Evolutionary conservation across 2,329 filamentous ascomycete genomes (phyloP), one percentile per base, ranked within the genome.

Genomic region (Colletotrichum spaethianum): DNA sequence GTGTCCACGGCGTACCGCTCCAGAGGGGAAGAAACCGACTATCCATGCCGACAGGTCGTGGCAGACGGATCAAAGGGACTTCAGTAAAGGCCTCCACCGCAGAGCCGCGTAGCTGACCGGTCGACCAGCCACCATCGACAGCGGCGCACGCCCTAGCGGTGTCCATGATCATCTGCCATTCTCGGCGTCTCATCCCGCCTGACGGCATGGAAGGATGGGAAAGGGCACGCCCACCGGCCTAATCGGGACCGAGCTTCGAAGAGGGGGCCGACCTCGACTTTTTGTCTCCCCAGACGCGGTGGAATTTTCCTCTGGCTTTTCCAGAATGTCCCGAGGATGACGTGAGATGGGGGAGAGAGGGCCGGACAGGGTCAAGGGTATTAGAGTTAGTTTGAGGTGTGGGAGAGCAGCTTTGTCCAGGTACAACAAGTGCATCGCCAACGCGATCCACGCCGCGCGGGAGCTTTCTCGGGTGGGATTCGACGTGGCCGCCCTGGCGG

Each of bases 321-420:
- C 69, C 59, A 59, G 64, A 63, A 72, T 63, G 26, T 72, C 69
- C 52, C 56, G 65, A 72, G 33, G 62, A 72, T 63, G 69, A 72
- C 64, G 64, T 72, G 69, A 72, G 69, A 72, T 46, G 31, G 12
- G 28, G 56, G 14, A 40, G 40, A 40, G 38, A 36, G 46, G 42
- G 52, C 50, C 50, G 44, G 31, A 52, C 57, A 59, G 36, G 57
- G 44, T 28, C 31, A 38, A 50, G 60, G 31, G 60, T 52, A 62
- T 62, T 62, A 62, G 44, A 62, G 60, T 50, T 62, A 33, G 46
- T 20, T 31, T 11, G 20, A 12, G 8, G 40, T 18, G 61, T 63
- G 48, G 11, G 18, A 38, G 61, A 31, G 38, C 36, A 33, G n/a
- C 11, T 12, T 52, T 62, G 60, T 62, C 60, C 44, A 62, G 44